A percentile compares a stretch with the other conserved stretches of the same genome.
Conservation (phyloP, 2,329 filamentous ascomycete species). For the Alternaria arborescens region DNA sequence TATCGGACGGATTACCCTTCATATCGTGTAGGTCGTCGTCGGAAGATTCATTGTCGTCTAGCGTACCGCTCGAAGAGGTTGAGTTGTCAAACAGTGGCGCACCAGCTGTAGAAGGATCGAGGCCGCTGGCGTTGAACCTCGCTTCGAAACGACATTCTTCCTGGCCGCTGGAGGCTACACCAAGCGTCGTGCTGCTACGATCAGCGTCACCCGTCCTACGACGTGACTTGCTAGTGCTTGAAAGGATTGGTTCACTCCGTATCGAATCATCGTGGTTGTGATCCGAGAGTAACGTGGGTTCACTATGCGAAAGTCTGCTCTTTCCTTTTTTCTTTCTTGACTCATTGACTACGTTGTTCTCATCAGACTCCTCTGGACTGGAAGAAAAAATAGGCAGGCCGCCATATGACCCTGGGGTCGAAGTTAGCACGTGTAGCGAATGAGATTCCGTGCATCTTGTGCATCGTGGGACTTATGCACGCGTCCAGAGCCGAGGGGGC, state of each 20-base stretch:
- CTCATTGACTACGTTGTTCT: constrained; percentile 40
- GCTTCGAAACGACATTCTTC: constrained; percentile 43
- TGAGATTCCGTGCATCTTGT: constrained; percentile 6
- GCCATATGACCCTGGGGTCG: constrained; percentile 63
- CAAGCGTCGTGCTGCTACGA: constrained; percentile 35
- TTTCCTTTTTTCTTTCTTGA: constrained; percentile 43
- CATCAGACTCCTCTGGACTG: constrained; percentile 49
- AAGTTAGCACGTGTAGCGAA: constrained; percentile 15
- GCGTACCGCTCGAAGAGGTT: constrained; percentile 43
- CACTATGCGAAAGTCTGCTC: constrained; percentile 45
- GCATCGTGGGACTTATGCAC: constrained; percentile 17
- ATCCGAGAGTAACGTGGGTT: constrained; percentile 25
- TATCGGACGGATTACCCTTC: constrained; percentile 65
- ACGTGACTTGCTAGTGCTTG: constrained; percentile 32
- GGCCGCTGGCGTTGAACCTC: constrained; percentile 43
- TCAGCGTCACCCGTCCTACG: constrained; percentile 37
- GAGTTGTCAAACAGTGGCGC: constrained; percentile 35
- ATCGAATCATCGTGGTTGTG: constrained; percentile 26
- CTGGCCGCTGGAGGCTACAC: constrained; percentile 36
- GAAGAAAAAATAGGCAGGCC: constrained; percentile 60
- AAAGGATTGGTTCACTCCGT: constrained; percentile 30
- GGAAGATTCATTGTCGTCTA: constrained; percentile 42
- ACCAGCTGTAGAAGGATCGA: constrained; percentile 33
- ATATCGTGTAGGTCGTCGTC: constrained; percentile 49
- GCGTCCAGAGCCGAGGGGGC: constrained; percentile 6